Conservation (phyloP, 495 filamentous ascomycete species). For the Penicillium diatomitis region DNA sequence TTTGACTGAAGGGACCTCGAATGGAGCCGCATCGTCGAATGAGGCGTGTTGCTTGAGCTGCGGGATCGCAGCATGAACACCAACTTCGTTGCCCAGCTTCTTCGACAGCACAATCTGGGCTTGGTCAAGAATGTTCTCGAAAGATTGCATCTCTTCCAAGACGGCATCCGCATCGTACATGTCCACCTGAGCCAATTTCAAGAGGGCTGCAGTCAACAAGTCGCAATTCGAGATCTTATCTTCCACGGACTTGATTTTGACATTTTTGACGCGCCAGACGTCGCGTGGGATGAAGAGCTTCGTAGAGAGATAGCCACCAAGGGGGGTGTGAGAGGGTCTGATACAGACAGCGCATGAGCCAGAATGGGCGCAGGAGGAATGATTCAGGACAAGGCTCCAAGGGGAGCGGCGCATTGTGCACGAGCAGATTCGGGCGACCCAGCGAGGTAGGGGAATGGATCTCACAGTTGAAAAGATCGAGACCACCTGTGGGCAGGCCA, state of each 20-base stretch:
- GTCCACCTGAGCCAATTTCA: conserved; percentile 75
- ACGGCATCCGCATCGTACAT: conserved; percentile 84
- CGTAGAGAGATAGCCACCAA: conserved; percentile 84
- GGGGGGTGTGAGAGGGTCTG: conserved; percentile 83
- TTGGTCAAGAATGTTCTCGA: conserved; percentile 81
- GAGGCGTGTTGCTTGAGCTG: conserved; percentile 59
- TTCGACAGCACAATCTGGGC: conserved; percentile 67
- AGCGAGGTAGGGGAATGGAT: conserved; percentile 66
- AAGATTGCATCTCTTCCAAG: conserved; percentile 88
- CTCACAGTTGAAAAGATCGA: conserved; percentile 78
- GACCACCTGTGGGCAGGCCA: conserved; percentile 52
- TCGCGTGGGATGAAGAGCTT: conserved; percentile 87
- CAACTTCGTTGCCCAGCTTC: conserved; percentile 86
- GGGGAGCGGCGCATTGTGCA: conserved; percentile 53
- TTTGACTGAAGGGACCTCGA: conserved; percentile 36
- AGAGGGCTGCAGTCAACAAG: conserved; percentile 77
- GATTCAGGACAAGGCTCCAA: conserved; percentile 90
- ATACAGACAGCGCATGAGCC: conserved; percentile 89
- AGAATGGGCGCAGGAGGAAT: conserved; percentile 80
- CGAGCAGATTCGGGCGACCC: conserved; percentile 53
- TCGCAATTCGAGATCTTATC: conserved; percentile 96
- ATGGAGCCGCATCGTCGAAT: conserved; percentile 30
- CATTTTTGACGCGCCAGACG: conserved; percentile 87
- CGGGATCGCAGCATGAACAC: conserved; percentile 55
- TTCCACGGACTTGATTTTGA: conserved; percentile 82